These are phyloP conservation scores for Penicillium salamii DNA, from an alignment of 495 filamentous ascomycete species.

Conservation along the genomic window DNA sequence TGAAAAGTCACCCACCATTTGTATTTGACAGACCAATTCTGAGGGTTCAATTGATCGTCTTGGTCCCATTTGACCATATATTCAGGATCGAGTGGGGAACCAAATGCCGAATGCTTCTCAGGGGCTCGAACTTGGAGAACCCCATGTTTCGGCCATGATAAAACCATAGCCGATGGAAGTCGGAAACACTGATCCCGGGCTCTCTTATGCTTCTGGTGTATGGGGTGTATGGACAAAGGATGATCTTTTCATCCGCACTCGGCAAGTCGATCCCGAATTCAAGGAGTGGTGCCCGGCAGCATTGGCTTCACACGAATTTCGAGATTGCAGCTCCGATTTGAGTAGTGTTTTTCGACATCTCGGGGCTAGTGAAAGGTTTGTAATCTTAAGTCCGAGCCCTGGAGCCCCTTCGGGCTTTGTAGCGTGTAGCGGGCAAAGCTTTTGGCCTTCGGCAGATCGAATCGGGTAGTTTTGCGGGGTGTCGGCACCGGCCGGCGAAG, in stretches of 20 bases:
- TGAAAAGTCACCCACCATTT: slow-evolving; percentile 51
- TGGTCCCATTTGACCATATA: slow-evolving; percentile 9
- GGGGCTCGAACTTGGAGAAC: neutral
- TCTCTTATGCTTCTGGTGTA: neutral
- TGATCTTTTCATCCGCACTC: neutral
- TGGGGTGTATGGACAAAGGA: neutral
- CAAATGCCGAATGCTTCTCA: neutral
- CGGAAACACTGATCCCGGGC: neutral
- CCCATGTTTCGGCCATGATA: neutral
- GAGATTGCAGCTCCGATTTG: neutral
- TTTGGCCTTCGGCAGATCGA: neutral
- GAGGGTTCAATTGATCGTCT: slow-evolving; percentile 34
- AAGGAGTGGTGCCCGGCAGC: neutral
- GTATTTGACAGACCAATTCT: slow-evolving; percentile 42
- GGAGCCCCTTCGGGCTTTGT: neutral
- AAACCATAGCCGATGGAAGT: neutral
- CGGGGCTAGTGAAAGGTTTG: neutral
- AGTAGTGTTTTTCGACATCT: neutral
- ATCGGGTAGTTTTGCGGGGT: neutral
- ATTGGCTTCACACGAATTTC: too few species aligned
- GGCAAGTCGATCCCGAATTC: neutral
- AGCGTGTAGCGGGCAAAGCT: neutral
- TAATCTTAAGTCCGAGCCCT: neutral
- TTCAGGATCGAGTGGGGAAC: neutral
- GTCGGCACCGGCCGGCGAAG: neutral